Percentiles rank a stretch among this genome's conserved stretches.
Conservation (phyloP, 768 basidiomycete species). For the Lactifluus hygrophoroides region DNA sequence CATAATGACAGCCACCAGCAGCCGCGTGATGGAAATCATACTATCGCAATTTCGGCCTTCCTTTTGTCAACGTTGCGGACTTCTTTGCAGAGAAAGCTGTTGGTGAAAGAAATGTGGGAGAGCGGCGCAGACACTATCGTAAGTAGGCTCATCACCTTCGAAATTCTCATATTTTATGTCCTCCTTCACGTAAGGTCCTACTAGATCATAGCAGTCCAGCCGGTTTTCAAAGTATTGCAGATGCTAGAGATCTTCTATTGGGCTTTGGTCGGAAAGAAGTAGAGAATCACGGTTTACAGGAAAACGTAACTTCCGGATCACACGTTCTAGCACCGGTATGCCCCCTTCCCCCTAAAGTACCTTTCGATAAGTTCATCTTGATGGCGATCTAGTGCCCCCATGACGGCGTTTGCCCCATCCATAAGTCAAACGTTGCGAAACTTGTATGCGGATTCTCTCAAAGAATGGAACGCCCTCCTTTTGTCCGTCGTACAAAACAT, state of each 20-base stretch:
- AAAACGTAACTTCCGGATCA: slow-evolving; percentile 41
- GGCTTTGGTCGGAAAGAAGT: slow-evolving; percentile 50
- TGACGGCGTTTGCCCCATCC: slow-evolving; percentile 75
- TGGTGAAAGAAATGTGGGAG: slow-evolving; percentile 85
- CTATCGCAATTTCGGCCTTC: slow-evolving; percentile 80
- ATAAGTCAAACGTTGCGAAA: slow-evolving; percentile 41
- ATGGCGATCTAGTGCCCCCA: slow-evolving; percentile 68
- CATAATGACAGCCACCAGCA: slow-evolving; percentile 37
- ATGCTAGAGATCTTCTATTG: slow-evolving; percentile 69
- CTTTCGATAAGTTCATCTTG: slow-evolving; percentile 1
- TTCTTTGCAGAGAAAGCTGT: slow-evolving; percentile 47
- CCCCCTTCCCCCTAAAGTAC: slow-evolving; percentile 15
- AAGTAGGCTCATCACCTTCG: slow-evolving; percentile 15
- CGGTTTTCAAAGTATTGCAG: slow-evolving; percentile 73
- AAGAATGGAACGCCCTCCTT: slow-evolving; percentile 76
- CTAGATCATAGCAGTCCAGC: slow-evolving; percentile 73
- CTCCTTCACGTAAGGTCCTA: slow-evolving; percentile 46
- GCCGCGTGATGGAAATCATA: slow-evolving; percentile 37
- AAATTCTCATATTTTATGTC: background rate
- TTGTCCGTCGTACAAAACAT: slow-evolving; percentile 84
- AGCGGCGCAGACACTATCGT: slow-evolving; percentile 84
- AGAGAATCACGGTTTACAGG: slow-evolving; percentile 36
- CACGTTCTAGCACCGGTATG: slow-evolving; percentile 88
- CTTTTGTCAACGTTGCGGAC: slow-evolving; percentile 66
- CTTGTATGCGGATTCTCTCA: slow-evolving; percentile 80